phyloP scores from a whole-genome alignment of 2,329 filamentous ascomycete genomes.

The Paracoccidioides brasiliensis region DNA sequence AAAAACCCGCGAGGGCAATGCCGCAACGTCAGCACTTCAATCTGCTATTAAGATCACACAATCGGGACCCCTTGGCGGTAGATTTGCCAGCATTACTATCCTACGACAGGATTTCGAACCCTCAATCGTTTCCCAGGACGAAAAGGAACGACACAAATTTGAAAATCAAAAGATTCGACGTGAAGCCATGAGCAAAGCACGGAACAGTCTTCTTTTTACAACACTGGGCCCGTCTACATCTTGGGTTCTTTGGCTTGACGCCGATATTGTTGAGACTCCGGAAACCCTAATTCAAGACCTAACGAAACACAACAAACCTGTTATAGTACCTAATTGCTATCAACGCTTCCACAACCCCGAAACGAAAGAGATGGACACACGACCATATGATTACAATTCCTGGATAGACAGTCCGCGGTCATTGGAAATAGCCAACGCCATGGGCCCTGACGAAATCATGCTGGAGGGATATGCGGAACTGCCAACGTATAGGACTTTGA shows the following conservation, averaged over 20 bases:
- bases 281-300: conserved; percentile 79
- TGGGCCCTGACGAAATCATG: conserved; percentile 85
- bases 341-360: conserved; percentile 69
- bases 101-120: conserved; percentile 89
- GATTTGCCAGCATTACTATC: conserved; percentile 89
- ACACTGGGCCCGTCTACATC: conserved; percentile 81
- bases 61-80: conserved; percentile 62
- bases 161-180: conserved; percentile 75
- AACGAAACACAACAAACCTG: conserved; percentile 71
- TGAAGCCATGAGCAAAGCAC: conserved; percentile 81
- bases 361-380: conserved; percentile 56
- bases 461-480: conserved; percentile 89
- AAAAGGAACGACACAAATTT: conserved; percentile 83
- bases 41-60: conserved; percentile 77
- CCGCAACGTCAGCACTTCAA: conserved; percentile 70
- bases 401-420: conserved; percentile 86
- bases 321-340: conserved; percentile 92
- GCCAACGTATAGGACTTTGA: conserved; percentile 79
- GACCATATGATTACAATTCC: conserved; percentile 93
- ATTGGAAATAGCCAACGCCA: conserved; percentile 57
- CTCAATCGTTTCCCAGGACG: conserved; percentile 65
- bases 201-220: conserved; percentile 90
- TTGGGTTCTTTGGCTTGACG: conserved; percentile 94
- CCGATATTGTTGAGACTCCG: conserved; percentile 83
- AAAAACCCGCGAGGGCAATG: conserved; percentile 82